Percentiles rank a stretch among this genome's conserved stretches.
Evolutionary conservation across 2,329 filamentous ascomycete species (phyloP).

Genomic region (Arthrobotrys entomopaga): DNA sequence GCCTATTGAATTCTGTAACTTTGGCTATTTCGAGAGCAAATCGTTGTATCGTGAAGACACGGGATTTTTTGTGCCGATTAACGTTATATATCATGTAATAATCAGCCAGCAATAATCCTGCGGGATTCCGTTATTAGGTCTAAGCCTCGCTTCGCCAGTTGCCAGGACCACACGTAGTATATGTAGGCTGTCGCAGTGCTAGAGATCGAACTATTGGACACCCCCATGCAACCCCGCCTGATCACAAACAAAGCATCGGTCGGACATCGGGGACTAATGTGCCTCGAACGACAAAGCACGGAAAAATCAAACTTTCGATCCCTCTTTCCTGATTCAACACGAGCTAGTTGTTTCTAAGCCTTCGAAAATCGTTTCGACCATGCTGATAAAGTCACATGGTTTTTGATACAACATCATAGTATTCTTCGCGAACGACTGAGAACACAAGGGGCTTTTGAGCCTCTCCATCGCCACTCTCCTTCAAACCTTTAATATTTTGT

Average conservation of each 20-base stretch:
- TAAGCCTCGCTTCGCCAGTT: slow-evolving; percentile 22
- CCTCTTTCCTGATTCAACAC: slow-evolving; percentile 16
- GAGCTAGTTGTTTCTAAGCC: slow-evolving; percentile 6
- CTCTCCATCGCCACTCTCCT: slow-evolving; percentile 27
- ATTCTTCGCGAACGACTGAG: slow-evolving; percentile 18
- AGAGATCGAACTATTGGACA: neutral
- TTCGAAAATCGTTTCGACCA: neutral
- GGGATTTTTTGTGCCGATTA: neutral
- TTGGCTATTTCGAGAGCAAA: neutral
- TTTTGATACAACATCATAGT: slow-evolving; percentile 15
- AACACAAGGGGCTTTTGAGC: neutral
- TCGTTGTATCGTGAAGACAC: neutral
- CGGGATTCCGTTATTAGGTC: slow-evolving; percentile 16
- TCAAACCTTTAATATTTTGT: slow-evolving; percentile 14
- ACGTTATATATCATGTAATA: too few species aligned
- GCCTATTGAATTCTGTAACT: neutral
- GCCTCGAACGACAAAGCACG: neutral
- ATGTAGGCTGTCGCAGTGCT: too few species aligned
- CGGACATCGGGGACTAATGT: neutral
- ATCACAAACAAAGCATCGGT: slow-evolving; percentile 4
- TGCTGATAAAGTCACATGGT: slow-evolving; percentile 38
- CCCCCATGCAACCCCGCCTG: slow-evolving; percentile 19
- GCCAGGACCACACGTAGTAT: too few species aligned
- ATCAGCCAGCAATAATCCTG: slow-evolving; percentile 8
- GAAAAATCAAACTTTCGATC: slow-evolving; percentile 8